Evolutionary conservation across 305 asterid genomes (phyloP).

Genomic region (Withania somnifera): DNA sequence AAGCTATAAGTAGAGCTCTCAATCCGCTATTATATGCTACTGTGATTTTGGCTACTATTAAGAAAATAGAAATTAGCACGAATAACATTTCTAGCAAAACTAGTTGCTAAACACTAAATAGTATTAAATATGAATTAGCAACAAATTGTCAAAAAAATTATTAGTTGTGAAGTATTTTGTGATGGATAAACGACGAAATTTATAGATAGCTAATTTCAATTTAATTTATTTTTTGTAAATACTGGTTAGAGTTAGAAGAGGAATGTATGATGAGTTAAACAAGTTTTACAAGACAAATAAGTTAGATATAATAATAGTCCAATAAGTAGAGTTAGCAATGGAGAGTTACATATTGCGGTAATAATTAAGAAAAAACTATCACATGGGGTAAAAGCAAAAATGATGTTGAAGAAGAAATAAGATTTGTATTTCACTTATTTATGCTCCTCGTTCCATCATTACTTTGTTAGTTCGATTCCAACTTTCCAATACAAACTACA

Average conservation of each 20-base stretch:
- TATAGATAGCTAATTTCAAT: background rate
- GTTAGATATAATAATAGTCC: background rate
- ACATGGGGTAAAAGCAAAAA: background rate
- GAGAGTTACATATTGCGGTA: background rate
- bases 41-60: too few species aligned
- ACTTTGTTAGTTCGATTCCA: background rate
- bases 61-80: too few species aligned
- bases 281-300: background rate
- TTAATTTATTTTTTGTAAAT: background rate
- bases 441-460: conserved; percentile 6
- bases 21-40: too few species aligned
- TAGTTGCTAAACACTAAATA: background rate
- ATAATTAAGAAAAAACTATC: background rate
- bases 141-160: too few species aligned
- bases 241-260: background rate
- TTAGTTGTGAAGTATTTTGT: background rate
- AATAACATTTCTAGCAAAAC: background rate
- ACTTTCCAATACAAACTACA: background rate
- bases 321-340: background rate
- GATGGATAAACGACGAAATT: background rate
- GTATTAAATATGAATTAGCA: background rate
- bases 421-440: background rate
- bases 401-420: background rate
- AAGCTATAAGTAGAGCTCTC: too few species aligned
- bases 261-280: background rate